Evolutionary conservation across 2,329 filamentous ascomycete genomes (phyloP), one percentile per base, ranked within the genome.

Genomic region (Apiospora rasikravindrae): DNA sequence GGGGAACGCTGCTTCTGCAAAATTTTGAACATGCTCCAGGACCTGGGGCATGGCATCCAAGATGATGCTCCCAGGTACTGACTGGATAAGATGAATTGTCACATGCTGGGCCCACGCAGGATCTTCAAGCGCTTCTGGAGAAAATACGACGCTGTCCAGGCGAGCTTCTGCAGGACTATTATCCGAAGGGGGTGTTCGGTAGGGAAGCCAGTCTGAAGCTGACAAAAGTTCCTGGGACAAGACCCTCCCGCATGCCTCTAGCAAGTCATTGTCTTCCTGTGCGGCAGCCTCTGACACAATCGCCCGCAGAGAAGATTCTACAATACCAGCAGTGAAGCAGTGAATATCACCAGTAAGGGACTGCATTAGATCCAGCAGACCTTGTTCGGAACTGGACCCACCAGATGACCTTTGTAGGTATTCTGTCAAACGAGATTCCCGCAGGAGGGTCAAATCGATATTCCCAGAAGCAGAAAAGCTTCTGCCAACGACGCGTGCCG

Each of bases 401-500:
- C 83, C 86, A 76, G 79, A 85, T 67, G 82, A 86, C 70, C 83
- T 82, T 76, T 81, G 86, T 74, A 81, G 83, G 76, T 85, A 91
- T 75, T 86, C 82, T 19, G 83, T 81, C 7, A 92, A 81, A 22
- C 84, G 84, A 1, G 90, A 90, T 78, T 93, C 91, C 37, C 86
- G 84, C 1, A 92, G 80, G 66, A 93, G 84, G 68, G 88, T 88
- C 47, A 85, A 80, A 22, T 90, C 89, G 7, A 94, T 87, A 71
- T 90, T 86, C 1, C 95, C 95, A 40, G 91, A 93, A 22, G 93
- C 89, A 51, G 92, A 91, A 82, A 95, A 98, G 0, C 94, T 92
- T 79, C 94, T 90, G 10, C 97, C 96, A 64, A 98, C 86, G 2
- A 95, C 92, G 74, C 92, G 89, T 3, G 94, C 95, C 64, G 94